A percentile compares a stretch with the other conserved stretches of the same genome.
Evolutionary conservation across 2,329 filamentous ascomycete genomes (phyloP).

Genomic region (Lecanosticta acicola): DNA sequence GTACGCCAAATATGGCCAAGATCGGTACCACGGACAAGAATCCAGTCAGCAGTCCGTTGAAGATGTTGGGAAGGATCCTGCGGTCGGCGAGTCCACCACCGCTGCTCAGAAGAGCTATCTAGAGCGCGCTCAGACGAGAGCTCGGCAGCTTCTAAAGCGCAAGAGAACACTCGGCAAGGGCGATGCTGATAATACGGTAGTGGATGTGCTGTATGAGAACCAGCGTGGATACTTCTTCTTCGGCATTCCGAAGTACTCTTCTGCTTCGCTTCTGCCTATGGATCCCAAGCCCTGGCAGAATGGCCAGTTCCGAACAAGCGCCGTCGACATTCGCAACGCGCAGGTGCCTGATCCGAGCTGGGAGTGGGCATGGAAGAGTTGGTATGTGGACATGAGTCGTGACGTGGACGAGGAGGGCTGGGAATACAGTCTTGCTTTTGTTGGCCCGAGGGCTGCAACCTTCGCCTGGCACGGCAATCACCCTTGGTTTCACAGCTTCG

Average conservation of each 20-base stretch:
- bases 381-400: conserved; percentile 72
- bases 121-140: conserved; percentile 28
- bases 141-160: conserved; percentile 28
- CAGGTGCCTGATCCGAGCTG: conserved; percentile 92
- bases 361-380: conserved; percentile 76
- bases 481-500: conserved; percentile 91
- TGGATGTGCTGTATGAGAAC: conserved; percentile 94
- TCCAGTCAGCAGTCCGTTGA: conserved; percentile 13
- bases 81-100: conserved; percentile 14
- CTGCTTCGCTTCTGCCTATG: conserved; percentile 74
- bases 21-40: conserved; percentile 24
- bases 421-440: conserved; percentile 91
- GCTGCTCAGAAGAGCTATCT: conserved; percentile 25
- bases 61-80: conserved; percentile 12
- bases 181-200: conserved; percentile 44
- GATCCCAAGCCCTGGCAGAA: conserved; percentile 85
- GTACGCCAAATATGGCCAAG: conserved; percentile 32
- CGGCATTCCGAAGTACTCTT: conserved; percentile 83
- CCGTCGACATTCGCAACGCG: conserved; percentile 72
- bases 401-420: conserved; percentile 86
- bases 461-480: conserved; percentile 74
- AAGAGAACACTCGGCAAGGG: conserved; percentile 29
- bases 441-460: conserved; percentile 34
- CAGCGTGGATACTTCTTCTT: conserved; percentile 87
- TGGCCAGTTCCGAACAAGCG: conserved; percentile 49